phyloP scores from a whole-genome alignment of 2,329 filamentous ascomycete species.

The Fonsecaea multimorphosa region DNA sequence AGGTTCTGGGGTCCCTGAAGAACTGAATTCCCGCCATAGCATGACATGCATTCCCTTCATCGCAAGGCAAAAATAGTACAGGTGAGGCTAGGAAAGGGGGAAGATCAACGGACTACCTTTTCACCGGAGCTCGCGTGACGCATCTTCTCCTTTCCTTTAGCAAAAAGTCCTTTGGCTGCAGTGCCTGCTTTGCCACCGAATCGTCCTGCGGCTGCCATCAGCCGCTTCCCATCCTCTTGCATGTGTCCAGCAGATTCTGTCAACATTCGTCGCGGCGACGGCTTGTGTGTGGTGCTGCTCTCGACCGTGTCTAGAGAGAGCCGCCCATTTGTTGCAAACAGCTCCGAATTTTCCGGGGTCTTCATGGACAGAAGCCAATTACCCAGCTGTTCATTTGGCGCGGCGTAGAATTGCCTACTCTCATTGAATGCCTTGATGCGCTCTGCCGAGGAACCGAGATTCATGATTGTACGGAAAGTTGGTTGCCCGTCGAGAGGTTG shows the following conservation, averaged over 20 bases:
- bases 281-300: constrained; percentile 17
- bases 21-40: constrained; percentile 15
- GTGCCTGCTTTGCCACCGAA: constrained; percentile 73
- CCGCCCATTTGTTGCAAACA: constrained; percentile 47
- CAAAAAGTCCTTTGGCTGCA: constrained; percentile 87
- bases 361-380: constrained; percentile 58
- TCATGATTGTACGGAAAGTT: constrained; percentile 78
- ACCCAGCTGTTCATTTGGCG: constrained; percentile 75
- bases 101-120: constrained; percentile 83
- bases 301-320: constrained; percentile 29
- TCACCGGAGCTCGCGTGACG: constrained; percentile 67
- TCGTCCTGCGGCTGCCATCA: constrained; percentile 80
- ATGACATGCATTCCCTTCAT: constrained; percentile 21
- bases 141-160: constrained; percentile 87
- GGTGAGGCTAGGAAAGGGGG: constrained; percentile 39
- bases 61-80: constrained; percentile 30
- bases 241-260: constrained; percentile 57
- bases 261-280: constrained; percentile 29
- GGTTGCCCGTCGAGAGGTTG: constrained; percentile 9
- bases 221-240: constrained; percentile 84
- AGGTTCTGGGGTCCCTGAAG: constrained; percentile 16
- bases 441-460: constrained; percentile 67
- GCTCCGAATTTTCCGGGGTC: constrained; percentile 60
- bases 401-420: constrained; percentile 72
- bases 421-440: constrained; percentile 76